Evolutionary conservation across 2,329 filamentous ascomycete species (phyloP).

Genomic region (Botrytis squamosa): DNA sequence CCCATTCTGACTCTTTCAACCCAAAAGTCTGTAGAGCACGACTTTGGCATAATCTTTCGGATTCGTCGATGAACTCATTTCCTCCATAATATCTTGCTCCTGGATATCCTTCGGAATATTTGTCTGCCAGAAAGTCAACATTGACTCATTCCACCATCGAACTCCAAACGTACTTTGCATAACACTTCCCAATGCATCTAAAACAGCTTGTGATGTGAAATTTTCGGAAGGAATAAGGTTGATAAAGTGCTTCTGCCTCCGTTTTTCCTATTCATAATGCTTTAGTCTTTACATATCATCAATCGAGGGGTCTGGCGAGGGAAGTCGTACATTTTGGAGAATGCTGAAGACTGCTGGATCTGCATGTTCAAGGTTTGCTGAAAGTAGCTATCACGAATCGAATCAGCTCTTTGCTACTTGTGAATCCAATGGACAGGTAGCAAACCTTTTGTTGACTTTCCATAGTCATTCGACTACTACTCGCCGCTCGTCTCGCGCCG

Average conservation of each 20-base stretch:
- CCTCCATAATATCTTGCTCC: constrained; percentile 95
- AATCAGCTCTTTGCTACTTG: constrained; percentile 22
- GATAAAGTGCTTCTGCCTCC: constrained; percentile 95
- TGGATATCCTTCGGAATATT: constrained; percentile 98
- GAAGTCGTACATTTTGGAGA: constrained; percentile 71
- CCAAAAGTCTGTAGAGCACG: constrained; percentile 86
- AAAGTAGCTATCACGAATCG: constrained; percentile 62
- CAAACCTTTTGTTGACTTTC: constrained; percentile 61
- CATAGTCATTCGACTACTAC: constrained; percentile 31
- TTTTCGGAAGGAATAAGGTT: constrained; percentile 96
- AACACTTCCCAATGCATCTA: constrained; percentile 87
- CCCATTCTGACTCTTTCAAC: constrained; percentile 83
- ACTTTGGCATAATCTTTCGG: constrained; percentile 86
- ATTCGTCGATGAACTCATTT: constrained; percentile 92
- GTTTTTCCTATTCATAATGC: constrained; percentile 70
- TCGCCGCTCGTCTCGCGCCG: constrained; percentile 33
- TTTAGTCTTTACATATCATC: constrained; percentile 15
- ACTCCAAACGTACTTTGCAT: constrained; percentile 74
- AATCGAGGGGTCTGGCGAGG: not conserved
- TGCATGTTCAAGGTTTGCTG: constrained; percentile 74
- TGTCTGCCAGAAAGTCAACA: constrained; percentile 58
- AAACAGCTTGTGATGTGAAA: constrained; percentile 88
- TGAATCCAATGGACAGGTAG: not conserved
- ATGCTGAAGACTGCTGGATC: constrained; percentile 87
- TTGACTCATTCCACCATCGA: constrained; percentile 40